Percentiles rank a stretch among this genome's conserved stretches.
These are phyloP conservation scores for Cyclotella baltica DNA, from an alignment of 108 stramenopile genomes.

Conservation along the genomic window DNA sequence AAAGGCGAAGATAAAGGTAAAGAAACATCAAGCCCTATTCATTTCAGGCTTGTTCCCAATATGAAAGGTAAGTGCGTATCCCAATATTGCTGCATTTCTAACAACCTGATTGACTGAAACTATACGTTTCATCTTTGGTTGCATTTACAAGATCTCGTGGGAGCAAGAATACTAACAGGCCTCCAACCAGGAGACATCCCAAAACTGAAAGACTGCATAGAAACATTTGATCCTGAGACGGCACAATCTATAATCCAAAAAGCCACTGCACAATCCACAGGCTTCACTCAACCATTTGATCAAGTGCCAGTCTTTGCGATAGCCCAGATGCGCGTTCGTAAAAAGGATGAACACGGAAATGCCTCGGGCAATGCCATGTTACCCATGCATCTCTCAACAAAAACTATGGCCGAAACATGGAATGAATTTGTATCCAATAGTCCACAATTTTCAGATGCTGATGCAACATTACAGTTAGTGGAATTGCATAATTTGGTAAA, in stretches of 20 bases:
- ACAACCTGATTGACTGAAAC: background rate
- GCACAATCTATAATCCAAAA: conserved; percentile 51
- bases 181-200: conserved; percentile 45
- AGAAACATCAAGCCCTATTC: conserved; percentile 34
- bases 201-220: conserved; percentile 44
- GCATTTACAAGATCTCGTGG: conserved; percentile 43
- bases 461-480: conserved; percentile 52
- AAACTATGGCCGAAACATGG: conserved; percentile 55
- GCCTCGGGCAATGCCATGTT: conserved; percentile 38
- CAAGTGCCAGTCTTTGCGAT: conserved; percentile 56
- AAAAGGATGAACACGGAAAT: conserved; percentile 44
- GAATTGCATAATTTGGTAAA: conserved; percentile 54
- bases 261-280: conserved; percentile 25
- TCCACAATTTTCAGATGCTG: conserved; percentile 44
- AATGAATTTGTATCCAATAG: conserved; percentile 35
- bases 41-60: conserved; percentile 54
- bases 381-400: conserved; percentile 49
- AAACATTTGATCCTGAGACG: conserved; percentile 31
- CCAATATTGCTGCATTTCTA: background rate
- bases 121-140: background rate
- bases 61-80: conserved; percentile 24
- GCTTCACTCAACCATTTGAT: conserved; percentile 45
- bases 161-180: conserved; percentile 51
- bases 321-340: conserved; percentile 53
- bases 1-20: conserved; percentile 19